Base-by-base conservation (phyloP, 2,329 filamentous ascomycete genomes). In the Curvularia lunata region DNA sequence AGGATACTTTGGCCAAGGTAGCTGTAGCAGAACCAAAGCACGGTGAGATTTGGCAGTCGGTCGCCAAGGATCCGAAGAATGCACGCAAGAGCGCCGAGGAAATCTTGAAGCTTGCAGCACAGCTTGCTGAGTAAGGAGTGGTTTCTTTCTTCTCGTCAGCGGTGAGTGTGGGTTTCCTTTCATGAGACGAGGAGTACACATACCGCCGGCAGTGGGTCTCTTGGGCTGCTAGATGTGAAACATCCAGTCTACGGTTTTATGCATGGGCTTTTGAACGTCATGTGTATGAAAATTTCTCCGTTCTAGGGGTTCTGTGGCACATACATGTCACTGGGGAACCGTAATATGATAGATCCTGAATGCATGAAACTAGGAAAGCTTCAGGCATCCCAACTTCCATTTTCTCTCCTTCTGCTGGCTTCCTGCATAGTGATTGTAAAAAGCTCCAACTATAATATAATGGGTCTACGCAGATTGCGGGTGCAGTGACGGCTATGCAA, bases 31-130 rank as follows among this genome's bases (percentile, higher is more conserved):
- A 98, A 77, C 96, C 96, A 3, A 88, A 88, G 68, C 92, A 99
- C 76, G 95, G 95, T 13, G 95, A 99, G 82, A 81, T 90, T 25
- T 99, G 95, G 95, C 91, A 96, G 80, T 79, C 81, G 8, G 83
- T 97, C 4, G 87, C 89, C 18, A 99, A 99, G 83, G 87, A 93
- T 69, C 94, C 94, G 0, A 85, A 83, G 77, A 96, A 96, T 77
- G 90, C 90, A 23, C 81, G 85, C 53, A 89, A 89, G 80, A 82
- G 83, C 10, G 85, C 86, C 0, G 93, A 97, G 77, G 92, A 97
- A 75, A 84, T 97, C 16, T 75, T 99, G 68, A 91, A 90, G 80
- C 77, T 92, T 62, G 93, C 96, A 21, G 89, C 90, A 1, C 83
- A 81, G 37, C 74, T 79, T 68, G 69, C 86, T 55, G 81, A 85